A percentile compares a stretch with the other conserved stretches of the same genome.
Evolutionary conservation across 768 basidiomycete genomes (phyloP).

Genomic region (Tricholoma furcatifolium): DNA sequence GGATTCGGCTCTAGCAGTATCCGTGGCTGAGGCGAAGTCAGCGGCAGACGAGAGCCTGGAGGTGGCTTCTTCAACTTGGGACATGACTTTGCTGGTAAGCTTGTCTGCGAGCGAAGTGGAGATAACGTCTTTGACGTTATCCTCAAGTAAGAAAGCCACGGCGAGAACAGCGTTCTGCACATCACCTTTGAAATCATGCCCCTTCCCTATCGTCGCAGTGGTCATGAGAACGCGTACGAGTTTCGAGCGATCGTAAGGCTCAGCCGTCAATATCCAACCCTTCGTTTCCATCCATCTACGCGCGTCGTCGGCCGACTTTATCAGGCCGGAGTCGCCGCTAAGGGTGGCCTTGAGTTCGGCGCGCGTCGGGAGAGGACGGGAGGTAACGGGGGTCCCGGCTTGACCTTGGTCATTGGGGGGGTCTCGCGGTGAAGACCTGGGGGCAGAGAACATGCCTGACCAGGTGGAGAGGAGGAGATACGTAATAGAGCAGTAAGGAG

Average conservation of each 20-base stretch:
- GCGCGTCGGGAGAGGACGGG: no score
- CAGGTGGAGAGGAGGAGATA: background rate
- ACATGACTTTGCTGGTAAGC: slow-evolving; percentile 1
- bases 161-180: background rate
- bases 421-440: no score
- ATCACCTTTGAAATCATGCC: background rate
- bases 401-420: background rate
- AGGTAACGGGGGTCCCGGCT: background rate
- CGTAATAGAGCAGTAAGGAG: background rate
- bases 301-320: background rate
- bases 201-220: background rate
- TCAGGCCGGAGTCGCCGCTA: background rate
- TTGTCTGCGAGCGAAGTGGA: background rate
- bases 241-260: slow-evolving; percentile 4
- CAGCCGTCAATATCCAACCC: slow-evolving; percentile 1
- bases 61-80: background rate
- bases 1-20: background rate
- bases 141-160: slow-evolving; percentile 3
- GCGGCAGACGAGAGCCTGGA: background rate
- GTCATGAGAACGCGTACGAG: slow-evolving; percentile 3
- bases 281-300: background rate
- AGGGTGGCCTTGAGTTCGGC: background rate
- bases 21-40: background rate
- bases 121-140: slow-evolving; percentile 1
- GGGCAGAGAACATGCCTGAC: no score